Conservation (phyloP, 2,329 filamentous ascomycete genomes). For the Alternaria solani region DNA sequence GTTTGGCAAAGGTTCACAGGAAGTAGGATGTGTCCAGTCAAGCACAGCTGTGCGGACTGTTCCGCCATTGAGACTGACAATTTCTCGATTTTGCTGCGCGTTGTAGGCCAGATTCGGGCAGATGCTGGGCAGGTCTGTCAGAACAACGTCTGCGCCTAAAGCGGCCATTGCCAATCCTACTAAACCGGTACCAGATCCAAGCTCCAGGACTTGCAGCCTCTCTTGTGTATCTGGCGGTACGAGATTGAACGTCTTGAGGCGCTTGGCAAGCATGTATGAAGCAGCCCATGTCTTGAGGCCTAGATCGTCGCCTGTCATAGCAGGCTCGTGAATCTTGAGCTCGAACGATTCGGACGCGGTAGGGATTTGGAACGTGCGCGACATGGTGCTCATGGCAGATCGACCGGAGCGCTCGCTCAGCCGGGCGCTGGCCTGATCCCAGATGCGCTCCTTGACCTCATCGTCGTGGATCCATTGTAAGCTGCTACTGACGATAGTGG, state of each 20-base stretch:
- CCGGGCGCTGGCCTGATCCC: slow-evolving; percentile 79
- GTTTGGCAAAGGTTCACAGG: slow-evolving; percentile 39
- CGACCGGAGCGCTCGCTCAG: slow-evolving; percentile 88
- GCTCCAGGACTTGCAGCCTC: slow-evolving; percentile 66
- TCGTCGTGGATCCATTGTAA: slow-evolving; percentile 75
- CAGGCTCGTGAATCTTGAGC: slow-evolving; percentile 82
- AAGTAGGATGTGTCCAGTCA: slow-evolving; percentile 74
- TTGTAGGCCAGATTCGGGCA: slow-evolving; percentile 82
- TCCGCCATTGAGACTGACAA: slow-evolving; percentile 65
- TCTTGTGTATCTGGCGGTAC: background rate
- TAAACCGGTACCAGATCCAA: slow-evolving; percentile 91
- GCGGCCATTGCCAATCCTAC: slow-evolving; percentile 85
- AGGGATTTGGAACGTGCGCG: slow-evolving; percentile 67
- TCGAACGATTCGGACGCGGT: slow-evolving; percentile 54
- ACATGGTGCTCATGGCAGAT: slow-evolving; percentile 70
- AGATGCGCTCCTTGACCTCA: slow-evolving; percentile 71
- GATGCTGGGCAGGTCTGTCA: slow-evolving; percentile 88
- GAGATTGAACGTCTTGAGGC: slow-evolving; percentile 60
- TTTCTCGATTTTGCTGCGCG: slow-evolving; percentile 66
- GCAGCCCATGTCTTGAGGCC: slow-evolving; percentile 97
- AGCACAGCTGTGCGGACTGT: slow-evolving; percentile 70
- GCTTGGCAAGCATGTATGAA: slow-evolving; percentile 82
- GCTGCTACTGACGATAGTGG: slow-evolving; percentile 71
- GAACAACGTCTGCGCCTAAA: slow-evolving; percentile 70
- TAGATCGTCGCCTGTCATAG: slow-evolving; percentile 84